phyloP scores from a whole-genome alignment of 768 basidiomycete species.

The Pholiota microspora region DNA sequence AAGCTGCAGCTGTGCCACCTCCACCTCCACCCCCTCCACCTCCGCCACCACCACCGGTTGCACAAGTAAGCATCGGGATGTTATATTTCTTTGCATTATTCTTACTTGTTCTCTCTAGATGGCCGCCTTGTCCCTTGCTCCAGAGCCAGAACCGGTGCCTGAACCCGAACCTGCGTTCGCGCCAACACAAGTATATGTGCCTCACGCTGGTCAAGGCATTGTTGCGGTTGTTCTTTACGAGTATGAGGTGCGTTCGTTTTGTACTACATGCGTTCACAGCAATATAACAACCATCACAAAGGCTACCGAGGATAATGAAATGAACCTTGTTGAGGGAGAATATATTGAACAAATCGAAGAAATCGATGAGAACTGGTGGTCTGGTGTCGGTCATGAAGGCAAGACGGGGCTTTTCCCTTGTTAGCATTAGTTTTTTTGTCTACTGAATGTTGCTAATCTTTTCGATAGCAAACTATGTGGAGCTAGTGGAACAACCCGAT shows the following conservation, averaged over 20 bases:
- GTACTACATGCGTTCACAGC: slow-evolving; percentile 7
- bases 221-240: slow-evolving; percentile 77
- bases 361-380: slow-evolving; percentile 92
- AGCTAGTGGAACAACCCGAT: slow-evolving; percentile 56
- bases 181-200: slow-evolving; percentile 32
- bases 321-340: slow-evolving; percentile 78
- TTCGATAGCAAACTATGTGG: slow-evolving; percentile 78
- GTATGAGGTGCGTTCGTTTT: slow-evolving; percentile 63
- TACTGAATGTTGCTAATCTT: background rate
- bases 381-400: slow-evolving; percentile 66
- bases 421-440: slow-evolving; percentile 29
- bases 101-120: slow-evolving; percentile 21
- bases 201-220: slow-evolving; percentile 44
- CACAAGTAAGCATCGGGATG: slow-evolving; percentile 24
- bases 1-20: slow-evolving; percentile 39
- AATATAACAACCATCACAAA: slow-evolving; percentile 20
- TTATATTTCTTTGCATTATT: background rate
- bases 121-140: slow-evolving; percentile 25
- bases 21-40: slow-evolving; percentile 51
- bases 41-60: slow-evolving; percentile 43
- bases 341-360: slow-evolving; percentile 80
- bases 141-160: slow-evolving; percentile 22
- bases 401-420: slow-evolving; percentile 86
- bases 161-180: slow-evolving; percentile 44
- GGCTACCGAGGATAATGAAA: slow-evolving; percentile 87